Evolutionary conservation across 2,329 filamentous ascomycete species (phyloP).

Genomic region (Dactylellina parvicollis): DNA sequence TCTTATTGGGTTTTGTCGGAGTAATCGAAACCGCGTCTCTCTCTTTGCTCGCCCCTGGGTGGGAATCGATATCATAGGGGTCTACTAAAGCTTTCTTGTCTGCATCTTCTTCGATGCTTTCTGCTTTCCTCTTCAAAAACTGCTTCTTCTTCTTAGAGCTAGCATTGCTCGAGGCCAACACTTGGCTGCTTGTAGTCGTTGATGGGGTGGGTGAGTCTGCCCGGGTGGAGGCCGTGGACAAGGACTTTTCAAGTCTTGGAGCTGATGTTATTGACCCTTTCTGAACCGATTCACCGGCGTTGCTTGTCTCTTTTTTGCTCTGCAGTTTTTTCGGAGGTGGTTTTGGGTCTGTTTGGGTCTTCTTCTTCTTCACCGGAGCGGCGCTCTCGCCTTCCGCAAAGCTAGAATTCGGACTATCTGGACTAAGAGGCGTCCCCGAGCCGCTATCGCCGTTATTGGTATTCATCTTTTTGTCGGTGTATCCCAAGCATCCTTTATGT

Average conservation of each 20-base stretch:
- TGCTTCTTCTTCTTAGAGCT: conserved; percentile 46
- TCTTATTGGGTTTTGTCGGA: conserved; percentile 46
- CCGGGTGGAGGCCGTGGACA: conserved; percentile 25
- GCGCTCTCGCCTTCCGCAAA: conserved; percentile 39
- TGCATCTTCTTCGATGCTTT: conserved; percentile 41
- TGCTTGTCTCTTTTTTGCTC: conserved; percentile 28
- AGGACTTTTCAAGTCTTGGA: conserved; percentile 43
- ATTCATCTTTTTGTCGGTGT: conserved; percentile 29
- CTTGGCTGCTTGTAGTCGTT: neutral
- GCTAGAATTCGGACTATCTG: conserved; percentile 43
- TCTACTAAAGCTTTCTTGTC: conserved; percentile 35
- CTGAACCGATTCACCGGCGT: conserved; percentile 14
- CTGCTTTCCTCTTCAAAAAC: conserved; percentile 45
- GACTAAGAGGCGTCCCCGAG: conserved; percentile 44
- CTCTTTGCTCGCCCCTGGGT: conserved; percentile 32
- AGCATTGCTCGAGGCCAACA: neutral
- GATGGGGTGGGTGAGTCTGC: conserved; percentile 38
- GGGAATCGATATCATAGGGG: conserved; percentile 46
- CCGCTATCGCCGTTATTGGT: conserved; percentile 48
- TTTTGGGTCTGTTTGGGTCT: conserved; percentile 29
- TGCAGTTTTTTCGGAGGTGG: conserved; percentile 39
- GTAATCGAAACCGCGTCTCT: conserved; percentile 29
- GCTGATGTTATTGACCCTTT: conserved; percentile 49
- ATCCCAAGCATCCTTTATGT: conserved; percentile 41
- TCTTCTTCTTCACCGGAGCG: conserved; percentile 42